Evolutionary conservation across 129 eudicot genomes (phyloP).

Genomic region (Rutidosis leptorrhynchoides): DNA sequence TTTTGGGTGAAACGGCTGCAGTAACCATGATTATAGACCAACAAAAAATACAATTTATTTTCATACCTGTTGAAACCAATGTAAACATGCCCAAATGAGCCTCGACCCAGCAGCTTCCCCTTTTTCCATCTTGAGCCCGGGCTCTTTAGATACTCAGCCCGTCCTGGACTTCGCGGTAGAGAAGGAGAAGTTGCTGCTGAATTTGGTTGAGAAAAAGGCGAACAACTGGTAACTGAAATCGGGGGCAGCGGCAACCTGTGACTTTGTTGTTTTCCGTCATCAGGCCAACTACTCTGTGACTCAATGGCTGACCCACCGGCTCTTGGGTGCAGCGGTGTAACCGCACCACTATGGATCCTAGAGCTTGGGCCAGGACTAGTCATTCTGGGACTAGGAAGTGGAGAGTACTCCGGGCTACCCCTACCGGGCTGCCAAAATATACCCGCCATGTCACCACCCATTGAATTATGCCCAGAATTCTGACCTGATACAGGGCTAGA

Average conservation of each 20-base stretch:
- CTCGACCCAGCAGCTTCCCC: constrained; percentile 89
- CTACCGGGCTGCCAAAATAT: constrained; percentile 96
- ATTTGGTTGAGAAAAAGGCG: constrained; percentile 72
- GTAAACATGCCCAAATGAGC: constrained; percentile 97
- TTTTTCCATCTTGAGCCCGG: constrained; percentile 87
- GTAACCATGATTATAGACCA: too few relatives aligned
- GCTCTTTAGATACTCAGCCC: constrained; percentile 62
- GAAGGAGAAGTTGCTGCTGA: constrained; percentile 94
- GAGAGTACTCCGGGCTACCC: constrained; percentile 97
- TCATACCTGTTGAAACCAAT: constrained; percentile 83
- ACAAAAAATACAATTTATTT: not conserved
- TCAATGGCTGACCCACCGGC: constrained; percentile 62
- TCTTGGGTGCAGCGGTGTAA: constrained; percentile 91
- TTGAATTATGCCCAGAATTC: constrained; percentile 94
- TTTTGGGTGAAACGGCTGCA: too few relatives aligned
- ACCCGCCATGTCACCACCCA: constrained; percentile 94
- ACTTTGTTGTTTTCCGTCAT: constrained; percentile 69
- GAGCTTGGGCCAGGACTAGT: constrained; percentile 96
- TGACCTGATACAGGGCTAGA: constrained; percentile 98
- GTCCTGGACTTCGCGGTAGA: constrained; percentile 81
- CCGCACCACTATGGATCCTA: constrained; percentile 96
- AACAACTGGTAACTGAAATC: constrained; percentile 46
- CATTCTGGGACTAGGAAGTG: constrained; percentile 91
- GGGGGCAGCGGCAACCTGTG: constrained; percentile 96
- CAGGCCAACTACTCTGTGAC: constrained; percentile 55